phyloP scores from a whole-genome alignment of 208 protist genomes.

The Trichomonas gallinae region DNA sequence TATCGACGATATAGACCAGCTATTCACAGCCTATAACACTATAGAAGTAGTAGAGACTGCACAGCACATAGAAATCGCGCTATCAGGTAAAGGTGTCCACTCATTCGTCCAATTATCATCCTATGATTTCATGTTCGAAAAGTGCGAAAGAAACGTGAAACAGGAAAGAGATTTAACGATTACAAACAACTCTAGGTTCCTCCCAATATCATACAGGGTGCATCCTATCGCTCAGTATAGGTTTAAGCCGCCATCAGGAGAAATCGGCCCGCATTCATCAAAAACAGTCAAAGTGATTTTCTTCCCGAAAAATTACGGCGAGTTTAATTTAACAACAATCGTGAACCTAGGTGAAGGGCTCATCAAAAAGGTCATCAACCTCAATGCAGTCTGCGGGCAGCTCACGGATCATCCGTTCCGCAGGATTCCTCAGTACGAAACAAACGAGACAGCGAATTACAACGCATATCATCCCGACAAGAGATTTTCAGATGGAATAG shows the following conservation, averaged over 20 bases:
- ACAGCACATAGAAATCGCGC: neutral
- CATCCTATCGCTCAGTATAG: neutral
- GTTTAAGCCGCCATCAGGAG: neutral
- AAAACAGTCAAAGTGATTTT: conserved; percentile 3
- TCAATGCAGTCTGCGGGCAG: neutral
- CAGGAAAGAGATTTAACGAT: neutral
- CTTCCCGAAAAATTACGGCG: neutral
- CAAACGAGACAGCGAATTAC: neutral
- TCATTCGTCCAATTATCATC: neutral
- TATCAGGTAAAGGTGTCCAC: neutral
- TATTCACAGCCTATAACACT: neutral
- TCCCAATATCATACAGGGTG: neutral
- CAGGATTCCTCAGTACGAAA: neutral
- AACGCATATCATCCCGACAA: neutral
- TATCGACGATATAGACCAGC: neutral
- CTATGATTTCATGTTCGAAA: neutral
- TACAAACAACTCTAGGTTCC: neutral
- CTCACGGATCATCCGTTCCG: neutral
- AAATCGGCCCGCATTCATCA: neutral
- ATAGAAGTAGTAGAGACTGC: conserved; percentile 5
- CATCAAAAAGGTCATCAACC: neutral
- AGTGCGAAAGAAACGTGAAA: neutral
- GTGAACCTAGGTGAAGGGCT: neutral
- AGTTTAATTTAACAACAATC: neutral
- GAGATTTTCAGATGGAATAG: neutral